These are phyloP conservation scores for Cajanus cajan DNA, from an alignment of 306 rosid genomes.

Conservation along the genomic window DNA sequence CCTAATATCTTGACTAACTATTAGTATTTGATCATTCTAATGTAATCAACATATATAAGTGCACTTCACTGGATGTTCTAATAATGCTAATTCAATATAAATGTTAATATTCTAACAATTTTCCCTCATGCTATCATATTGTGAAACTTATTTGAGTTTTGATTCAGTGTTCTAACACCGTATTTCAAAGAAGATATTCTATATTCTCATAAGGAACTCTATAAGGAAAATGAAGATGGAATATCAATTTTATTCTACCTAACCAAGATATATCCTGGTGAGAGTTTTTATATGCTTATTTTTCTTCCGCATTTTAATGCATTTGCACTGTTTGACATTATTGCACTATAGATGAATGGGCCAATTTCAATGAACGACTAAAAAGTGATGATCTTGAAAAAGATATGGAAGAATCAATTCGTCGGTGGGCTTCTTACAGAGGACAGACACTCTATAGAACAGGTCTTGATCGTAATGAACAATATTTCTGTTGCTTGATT, in stretches of 20 bases:
- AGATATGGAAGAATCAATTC: constrained; percentile 38
- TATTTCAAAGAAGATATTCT: constrained; percentile 41
- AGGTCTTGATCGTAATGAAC: constrained; percentile 50
- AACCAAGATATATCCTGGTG: constrained; percentile 85
- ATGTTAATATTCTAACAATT: too few species aligned
- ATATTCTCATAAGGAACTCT: constrained; percentile 68
- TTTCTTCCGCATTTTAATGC: not conserved
- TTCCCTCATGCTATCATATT: not conserved
- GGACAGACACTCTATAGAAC: constrained; percentile 94
- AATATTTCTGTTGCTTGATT: constrained; percentile 1
- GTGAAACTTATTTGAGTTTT: constrained; percentile 36
- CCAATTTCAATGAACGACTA: constrained; percentile 58
- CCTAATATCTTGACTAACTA: too few species aligned
- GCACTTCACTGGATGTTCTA: too few species aligned
- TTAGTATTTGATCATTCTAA: too few species aligned
- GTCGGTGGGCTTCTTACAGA: constrained; percentile 90
- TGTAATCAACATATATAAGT: too few species aligned
- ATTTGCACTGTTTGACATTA: constrained; percentile 14
- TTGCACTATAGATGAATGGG: constrained; percentile 78
- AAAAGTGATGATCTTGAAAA: not conserved
- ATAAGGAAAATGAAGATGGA: constrained; percentile 81
- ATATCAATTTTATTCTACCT: constrained; percentile 87
- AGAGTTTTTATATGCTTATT: constrained; percentile 33
- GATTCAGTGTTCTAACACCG: constrained; percentile 72
- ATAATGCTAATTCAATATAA: too few species aligned